Percentiles rank a stretch among this genome's conserved stretches.
These are phyloP conservation scores for Gossypium lobatum DNA, from an alignment of 441 rosid species.

Conservation along the genomic window DNA sequence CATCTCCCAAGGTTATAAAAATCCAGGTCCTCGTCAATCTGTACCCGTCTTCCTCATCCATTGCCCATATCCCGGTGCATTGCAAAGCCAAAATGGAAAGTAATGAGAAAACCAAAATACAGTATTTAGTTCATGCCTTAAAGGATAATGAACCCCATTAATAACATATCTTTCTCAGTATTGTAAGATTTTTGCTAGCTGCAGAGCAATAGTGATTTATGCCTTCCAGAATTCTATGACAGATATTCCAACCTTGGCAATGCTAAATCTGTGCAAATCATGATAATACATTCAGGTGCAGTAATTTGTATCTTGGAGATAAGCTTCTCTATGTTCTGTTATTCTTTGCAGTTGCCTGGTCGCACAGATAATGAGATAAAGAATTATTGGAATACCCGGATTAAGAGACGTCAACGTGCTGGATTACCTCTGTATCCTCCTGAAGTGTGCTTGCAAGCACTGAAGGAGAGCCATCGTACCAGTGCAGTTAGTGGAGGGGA, in stretches of 20 bases:
- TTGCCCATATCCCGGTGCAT: neutral
- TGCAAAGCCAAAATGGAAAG: neutral
- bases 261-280: neutral
- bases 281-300: neutral
- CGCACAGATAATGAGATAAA: conserved; percentile 99
- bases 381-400: conserved; percentile 97
- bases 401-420: conserved; percentile 90
- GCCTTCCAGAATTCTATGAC: neutral
- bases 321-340: conserved; percentile 7
- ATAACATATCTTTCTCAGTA: neutral
- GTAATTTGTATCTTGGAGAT: neutral
- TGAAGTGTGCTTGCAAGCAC: conserved; percentile 55
- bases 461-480: conserved; percentile 45
- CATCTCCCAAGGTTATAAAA: neutral
- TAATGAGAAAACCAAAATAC: neutral
- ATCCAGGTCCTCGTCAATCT: neutral
- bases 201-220: neutral
- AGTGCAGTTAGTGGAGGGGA: conserved; percentile 31
- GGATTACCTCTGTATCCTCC: conserved; percentile 97
- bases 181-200: neutral
- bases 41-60: neutral
- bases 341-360: conserved; percentile 68
- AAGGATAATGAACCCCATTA: neutral
- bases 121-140: neutral
- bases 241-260: conserved; percentile 1